These are phyloP conservation scores for Yarrowia sp. DNA, from an alignment of 805 yeast genomes.

Conservation along the genomic window DNA sequence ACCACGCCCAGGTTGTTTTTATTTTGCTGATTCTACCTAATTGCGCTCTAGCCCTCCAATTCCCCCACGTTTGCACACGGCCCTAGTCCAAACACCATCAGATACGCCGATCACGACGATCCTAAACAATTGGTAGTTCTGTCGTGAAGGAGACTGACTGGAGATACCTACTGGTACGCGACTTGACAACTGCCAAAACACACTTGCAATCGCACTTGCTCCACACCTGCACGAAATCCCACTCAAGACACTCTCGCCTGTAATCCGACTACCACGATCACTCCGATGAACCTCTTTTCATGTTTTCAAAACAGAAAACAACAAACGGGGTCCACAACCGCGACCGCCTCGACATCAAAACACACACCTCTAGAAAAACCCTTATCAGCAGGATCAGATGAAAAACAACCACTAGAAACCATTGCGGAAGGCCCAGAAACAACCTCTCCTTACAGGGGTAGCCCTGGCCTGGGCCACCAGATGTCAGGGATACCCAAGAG, in stretches of 20 bases:
- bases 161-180: not conserved
- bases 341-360: not conserved
- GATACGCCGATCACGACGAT: conserved; percentile 13
- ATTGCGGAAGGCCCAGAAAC: conserved; percentile 7
- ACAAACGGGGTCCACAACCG: not conserved
- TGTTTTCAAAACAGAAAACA: conserved; percentile 9
- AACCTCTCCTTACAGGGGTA: not conserved
- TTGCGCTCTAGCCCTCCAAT: not conserved
- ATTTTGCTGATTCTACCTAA: not conserved
- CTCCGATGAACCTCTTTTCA: conserved; percentile 12
- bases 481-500: not conserved
- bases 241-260: not conserved
- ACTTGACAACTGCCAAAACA: not conserved
- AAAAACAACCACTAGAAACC: not conserved
- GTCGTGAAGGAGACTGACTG: conserved; percentile 4
- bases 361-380: not conserved
- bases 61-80: not conserved
- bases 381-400: conserved; percentile 11
- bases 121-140: not conserved
- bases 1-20: not conserved
- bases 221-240: not conserved
- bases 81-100: not conserved
- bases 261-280: not conserved
- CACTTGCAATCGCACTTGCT: not conserved
- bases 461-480: not conserved